Percentiles rank a stretch among this genome's conserved stretches.
These are phyloP conservation scores for Hirschfeldia incana DNA, from an alignment of 345 rosid genomes.

Conservation along the genomic window DNA sequence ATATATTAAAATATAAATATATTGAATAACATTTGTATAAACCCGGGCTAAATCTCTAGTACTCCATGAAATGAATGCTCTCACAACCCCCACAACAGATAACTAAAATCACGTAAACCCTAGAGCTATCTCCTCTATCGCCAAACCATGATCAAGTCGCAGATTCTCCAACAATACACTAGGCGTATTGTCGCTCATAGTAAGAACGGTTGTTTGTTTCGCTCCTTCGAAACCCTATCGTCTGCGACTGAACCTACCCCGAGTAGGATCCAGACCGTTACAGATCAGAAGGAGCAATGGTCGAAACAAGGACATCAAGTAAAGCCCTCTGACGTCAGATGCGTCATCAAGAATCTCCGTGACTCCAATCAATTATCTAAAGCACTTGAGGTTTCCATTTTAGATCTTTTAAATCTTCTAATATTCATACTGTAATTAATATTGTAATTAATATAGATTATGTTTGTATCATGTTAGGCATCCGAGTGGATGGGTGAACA, in stretches of 20 bases:
- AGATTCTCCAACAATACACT: too few relatives aligned
- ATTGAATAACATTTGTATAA: too few relatives aligned
- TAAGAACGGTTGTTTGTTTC: not conserved
- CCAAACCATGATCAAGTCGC: too few relatives aligned
- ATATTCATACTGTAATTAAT: too few relatives aligned
- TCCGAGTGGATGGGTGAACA: not conserved
- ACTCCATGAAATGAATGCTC: too few relatives aligned
- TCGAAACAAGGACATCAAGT: not conserved
- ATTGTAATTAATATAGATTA: not conserved
- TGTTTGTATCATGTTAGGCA: not conserved
- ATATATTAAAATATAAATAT: too few relatives aligned
- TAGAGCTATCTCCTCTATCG: too few relatives aligned
- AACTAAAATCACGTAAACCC: too few relatives aligned
- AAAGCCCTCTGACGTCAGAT: not conserved
- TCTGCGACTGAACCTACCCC: not conserved
- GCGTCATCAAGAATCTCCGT: not conserved
- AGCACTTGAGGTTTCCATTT: constrained; percentile 3
- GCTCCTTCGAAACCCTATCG: not conserved
- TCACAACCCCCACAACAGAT: too few relatives aligned
- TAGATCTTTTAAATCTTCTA: not conserved
- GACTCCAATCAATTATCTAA: constrained; percentile 4
- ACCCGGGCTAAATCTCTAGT: too few relatives aligned
- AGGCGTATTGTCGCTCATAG: not conserved
- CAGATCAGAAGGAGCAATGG: not conserved
- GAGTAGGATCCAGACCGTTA: not conserved